phyloP scores from a whole-genome alignment of 768 basidiomycete species.

The Agaricus sinodeliciosus region DNA sequence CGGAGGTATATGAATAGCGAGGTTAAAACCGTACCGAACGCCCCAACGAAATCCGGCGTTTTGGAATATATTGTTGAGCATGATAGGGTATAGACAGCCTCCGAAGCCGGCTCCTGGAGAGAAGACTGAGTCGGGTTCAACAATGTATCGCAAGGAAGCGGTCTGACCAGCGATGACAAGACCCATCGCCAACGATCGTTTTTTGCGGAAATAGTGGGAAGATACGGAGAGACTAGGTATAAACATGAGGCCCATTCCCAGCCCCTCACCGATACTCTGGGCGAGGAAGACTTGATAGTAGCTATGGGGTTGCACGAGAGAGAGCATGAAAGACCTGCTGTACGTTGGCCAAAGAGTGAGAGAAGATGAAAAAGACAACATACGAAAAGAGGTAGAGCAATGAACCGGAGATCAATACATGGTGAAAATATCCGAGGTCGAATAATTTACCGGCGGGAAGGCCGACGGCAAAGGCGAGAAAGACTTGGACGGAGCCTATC shows the following conservation, averaged over 20 bases:
- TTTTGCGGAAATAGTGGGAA: slow-evolving; percentile 45
- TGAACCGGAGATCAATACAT: slow-evolving; percentile 30
- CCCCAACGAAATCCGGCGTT: slow-evolving; percentile 34
- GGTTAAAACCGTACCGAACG: slow-evolving; percentile 28
- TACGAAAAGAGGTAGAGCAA: slow-evolving; percentile 38
- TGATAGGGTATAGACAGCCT: slow-evolving; percentile 44
- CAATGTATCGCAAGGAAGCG: background rate
- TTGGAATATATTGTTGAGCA: slow-evolving; percentile 41
- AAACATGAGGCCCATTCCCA: slow-evolving; percentile 51
- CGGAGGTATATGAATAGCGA: slow-evolving; percentile 4
- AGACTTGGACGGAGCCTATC: slow-evolving; percentile 47
- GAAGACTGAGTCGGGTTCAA: slow-evolving; percentile 1
- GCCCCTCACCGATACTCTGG: slow-evolving; percentile 50
- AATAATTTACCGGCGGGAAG: slow-evolving; percentile 38
- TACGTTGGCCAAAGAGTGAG: background rate
- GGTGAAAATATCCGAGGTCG: slow-evolving; percentile 44
- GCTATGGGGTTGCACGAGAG: slow-evolving; percentile 37
- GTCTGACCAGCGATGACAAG: slow-evolving; percentile 40
- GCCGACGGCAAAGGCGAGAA: slow-evolving; percentile 39
- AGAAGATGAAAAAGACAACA: slow-evolving; percentile 10
- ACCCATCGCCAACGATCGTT: slow-evolving; percentile 49
- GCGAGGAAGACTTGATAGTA: slow-evolving; percentile 49
- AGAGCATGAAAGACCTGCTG: slow-evolving; percentile 42
- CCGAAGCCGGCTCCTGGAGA: slow-evolving; percentile 37
- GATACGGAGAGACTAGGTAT: slow-evolving; percentile 45